Evolutionary conservation across 768 basidiomycete genomes (phyloP).

Genomic region (Russula olivacea): DNA sequence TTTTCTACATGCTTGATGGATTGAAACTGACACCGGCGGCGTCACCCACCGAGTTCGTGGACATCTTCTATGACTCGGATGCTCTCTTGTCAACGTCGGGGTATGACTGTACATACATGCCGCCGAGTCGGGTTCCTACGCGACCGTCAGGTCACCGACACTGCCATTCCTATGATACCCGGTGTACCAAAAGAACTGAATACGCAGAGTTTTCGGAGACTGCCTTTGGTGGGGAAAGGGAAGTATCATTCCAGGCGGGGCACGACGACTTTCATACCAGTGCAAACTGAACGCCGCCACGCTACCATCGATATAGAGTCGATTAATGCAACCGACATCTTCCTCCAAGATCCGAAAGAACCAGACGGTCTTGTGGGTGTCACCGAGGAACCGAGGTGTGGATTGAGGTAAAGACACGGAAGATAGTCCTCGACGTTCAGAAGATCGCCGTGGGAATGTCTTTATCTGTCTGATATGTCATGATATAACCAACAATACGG

Average conservation of each 20-base stretch:
- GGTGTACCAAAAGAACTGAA: neutral
- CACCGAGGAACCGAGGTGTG: neutral
- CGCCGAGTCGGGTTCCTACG: neutral
- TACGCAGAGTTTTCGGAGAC: neutral
- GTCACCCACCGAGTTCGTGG: neutral
- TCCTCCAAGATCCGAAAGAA: neutral
- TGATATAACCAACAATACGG: neutral
- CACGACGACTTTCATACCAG: neutral
- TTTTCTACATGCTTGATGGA: neutral
- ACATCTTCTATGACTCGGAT: neutral
- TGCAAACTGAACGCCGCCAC: neutral
- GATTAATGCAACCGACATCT: conserved; percentile 1
- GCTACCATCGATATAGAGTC: neutral
- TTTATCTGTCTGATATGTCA: neutral
- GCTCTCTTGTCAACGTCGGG: neutral
- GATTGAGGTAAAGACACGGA: neutral
- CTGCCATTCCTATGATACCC: neutral
- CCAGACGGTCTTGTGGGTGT: conserved; percentile 1
- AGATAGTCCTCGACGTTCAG: neutral
- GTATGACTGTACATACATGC: neutral
- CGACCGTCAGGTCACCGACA: neutral
- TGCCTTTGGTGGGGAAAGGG: neutral
- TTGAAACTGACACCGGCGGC: neutral
- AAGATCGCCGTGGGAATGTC: neutral
- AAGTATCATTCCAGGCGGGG: neutral